Percentiles rank a stretch among this genome's conserved stretches.
These are phyloP conservation scores for Coemansia sp. DNA, from an alignment of 192 early-diverging fungal genomes.

Conservation along the genomic window DNA sequence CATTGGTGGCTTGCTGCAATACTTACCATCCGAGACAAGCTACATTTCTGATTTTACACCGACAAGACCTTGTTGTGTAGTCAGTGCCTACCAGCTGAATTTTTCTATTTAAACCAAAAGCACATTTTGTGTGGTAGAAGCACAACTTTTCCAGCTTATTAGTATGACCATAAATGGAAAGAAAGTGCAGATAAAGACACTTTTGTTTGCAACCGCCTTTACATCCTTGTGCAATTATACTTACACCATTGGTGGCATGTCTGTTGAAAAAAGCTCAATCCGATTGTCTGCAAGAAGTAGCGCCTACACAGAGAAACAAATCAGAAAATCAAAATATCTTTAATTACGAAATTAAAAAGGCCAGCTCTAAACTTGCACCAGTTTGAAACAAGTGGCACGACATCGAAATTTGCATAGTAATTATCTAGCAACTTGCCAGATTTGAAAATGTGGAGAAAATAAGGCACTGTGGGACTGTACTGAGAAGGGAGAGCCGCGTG, in stretches of 20 bases:
- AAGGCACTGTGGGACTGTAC: neutral
- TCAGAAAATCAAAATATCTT: neutral
- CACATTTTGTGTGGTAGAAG: neutral
- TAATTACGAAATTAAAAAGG: neutral
- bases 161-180: neutral
- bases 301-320: slow-evolving; percentile 42
- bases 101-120: slow-evolving; percentile 19
- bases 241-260: slow-evolving; percentile 69
- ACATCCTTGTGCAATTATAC: slow-evolving; percentile 16
- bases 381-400: neutral
- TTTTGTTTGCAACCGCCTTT: neutral
- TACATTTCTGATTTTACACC: slow-evolving; percentile 71
- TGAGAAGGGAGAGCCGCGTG: too few species aligned
- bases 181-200: neutral
- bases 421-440: neutral
- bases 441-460: neutral
- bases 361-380: neutral
- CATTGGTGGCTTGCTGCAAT: neutral
- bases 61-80: slow-evolving; percentile 69
- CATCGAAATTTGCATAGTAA: neutral
- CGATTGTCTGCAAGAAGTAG: slow-evolving; percentile 67
- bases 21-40: slow-evolving; percentile 68
- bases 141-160: neutral
- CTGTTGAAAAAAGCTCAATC: slow-evolving; percentile 75
- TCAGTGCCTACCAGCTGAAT: slow-evolving; percentile 69